Base-by-base conservation (phyloP, 192 early-diverging fungal species). In the Funneliformis geosporum region DNA sequence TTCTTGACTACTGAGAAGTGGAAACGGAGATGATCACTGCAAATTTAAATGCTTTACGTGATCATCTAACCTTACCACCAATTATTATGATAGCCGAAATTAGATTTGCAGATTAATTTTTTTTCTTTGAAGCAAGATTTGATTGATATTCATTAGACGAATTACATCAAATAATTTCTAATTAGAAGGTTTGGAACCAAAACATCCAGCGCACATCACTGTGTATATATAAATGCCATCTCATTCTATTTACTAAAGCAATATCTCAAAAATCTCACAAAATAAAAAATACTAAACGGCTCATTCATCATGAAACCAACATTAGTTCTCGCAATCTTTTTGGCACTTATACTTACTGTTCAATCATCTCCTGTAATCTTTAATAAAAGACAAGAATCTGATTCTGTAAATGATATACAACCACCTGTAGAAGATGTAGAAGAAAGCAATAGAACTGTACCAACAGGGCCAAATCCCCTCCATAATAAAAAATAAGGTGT, bases 381-480 rank as follows among this genome's bases (percentile, higher is more conserved):
- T 38, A 28, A 16, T 65, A 16, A 65, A 38, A 65, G 23, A 16
- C 1, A 33, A 27, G 62, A 14, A 25, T 5, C 62, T 2, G 8
- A 23, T 14, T 0, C 11, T 0, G 62, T 5, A 62, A 28, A 62
- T 62, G 27, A 8, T 27, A 5, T 25, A 23, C 6, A 27, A 62
- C 61, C 61, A 62, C 25, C n/a, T 27, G 27, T n/a, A 18, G 23
- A 6, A 64, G 9, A 64, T 12, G 25, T 2, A 4, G 8, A 23
- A 64, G 2, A 7, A 50, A 18, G 14, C 1, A 27, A 25, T 38
- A 65, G 62, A 65, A 65, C 14, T 28, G 62, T 65, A 33, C n/a
- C 62, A 38, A 11, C 62, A 65, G 62, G 62, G 14, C 28, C 62
- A 65, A 65, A 65, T 65, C 62, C 62, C 62, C 62, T 65, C 25